Evolutionary conservation across 306 rosid genomes (phyloP).

Genomic region (Fragaria ananassa): DNA sequence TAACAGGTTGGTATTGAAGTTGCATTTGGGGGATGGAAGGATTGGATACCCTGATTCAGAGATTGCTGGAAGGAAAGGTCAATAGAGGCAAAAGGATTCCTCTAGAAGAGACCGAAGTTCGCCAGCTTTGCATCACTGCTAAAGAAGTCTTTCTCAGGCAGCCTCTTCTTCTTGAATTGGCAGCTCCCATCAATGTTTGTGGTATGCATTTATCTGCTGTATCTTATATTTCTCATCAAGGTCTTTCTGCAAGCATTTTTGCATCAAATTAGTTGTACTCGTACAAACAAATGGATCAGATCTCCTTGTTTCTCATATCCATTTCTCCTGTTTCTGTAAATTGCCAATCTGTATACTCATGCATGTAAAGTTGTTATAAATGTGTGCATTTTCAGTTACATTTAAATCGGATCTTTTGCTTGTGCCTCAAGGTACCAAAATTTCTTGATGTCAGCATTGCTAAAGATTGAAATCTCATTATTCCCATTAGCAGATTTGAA

Average conservation of each 20-base stretch:
- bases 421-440: neutral
- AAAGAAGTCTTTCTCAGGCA: slow-evolving; percentile 72
- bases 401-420: neutral
- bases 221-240: neutral
- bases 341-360: neutral
- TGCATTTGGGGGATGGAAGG: slow-evolving; percentile 65
- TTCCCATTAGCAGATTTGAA: neutral
- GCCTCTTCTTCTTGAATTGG: slow-evolving; percentile 72
- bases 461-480: neutral
- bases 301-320: neutral
- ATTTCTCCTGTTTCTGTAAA: neutral
- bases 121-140: slow-evolving; percentile 62
- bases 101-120: slow-evolving; percentile 71
- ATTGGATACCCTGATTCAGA: slow-evolving; percentile 68
- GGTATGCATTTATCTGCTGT: slow-evolving; percentile 34
- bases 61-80: slow-evolving; percentile 68
- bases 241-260: neutral
- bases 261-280: neutral
- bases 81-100: slow-evolving; percentile 65
- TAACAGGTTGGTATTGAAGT: neutral
- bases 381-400: neutral
- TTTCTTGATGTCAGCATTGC: neutral
- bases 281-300: neutral
- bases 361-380: neutral
- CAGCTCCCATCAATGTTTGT: slow-evolving; percentile 90